A percentile compares a stretch with the other conserved stretches of the same genome.
Conservation (phyloP, 2,329 filamentous ascomycete genomes). For the Hypoxylon sp. region DNA sequence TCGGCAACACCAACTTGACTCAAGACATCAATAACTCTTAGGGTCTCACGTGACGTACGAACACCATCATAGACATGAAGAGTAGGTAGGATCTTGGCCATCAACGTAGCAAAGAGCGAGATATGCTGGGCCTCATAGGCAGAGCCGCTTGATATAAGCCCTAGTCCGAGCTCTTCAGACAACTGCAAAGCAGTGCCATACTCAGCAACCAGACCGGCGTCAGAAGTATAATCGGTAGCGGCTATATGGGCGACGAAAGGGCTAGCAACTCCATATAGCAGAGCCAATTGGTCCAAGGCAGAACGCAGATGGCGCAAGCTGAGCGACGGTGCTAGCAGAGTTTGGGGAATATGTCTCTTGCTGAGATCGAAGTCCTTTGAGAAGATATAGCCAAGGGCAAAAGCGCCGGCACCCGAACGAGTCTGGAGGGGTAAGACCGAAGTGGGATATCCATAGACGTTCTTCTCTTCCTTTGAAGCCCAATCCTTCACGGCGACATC, state of each 20-base stretch:
- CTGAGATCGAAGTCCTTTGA: slow-evolving; percentile 94
- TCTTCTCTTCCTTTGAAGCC: slow-evolving; percentile 77
- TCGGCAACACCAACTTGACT: slow-evolving; percentile 78
- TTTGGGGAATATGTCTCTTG: slow-evolving; percentile 93
- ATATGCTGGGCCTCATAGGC: slow-evolving; percentile 96
- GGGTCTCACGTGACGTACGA: slow-evolving; percentile 84
- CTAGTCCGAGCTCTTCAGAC: slow-evolving; percentile 91
- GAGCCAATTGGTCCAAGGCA: slow-evolving; percentile 90
- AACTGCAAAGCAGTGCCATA: slow-evolving; percentile 85
- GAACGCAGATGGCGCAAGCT: slow-evolving; percentile 84
- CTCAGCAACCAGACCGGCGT: slow-evolving; percentile 83
- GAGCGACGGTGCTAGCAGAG: slow-evolving; percentile 87
- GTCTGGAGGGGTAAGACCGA: slow-evolving; percentile 87
- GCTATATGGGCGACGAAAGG: slow-evolving; percentile 94
- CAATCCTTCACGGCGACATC: slow-evolving; percentile 87
- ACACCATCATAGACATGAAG: slow-evolving; percentile 92
- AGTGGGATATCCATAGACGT: slow-evolving; percentile 86
- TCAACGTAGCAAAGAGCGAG: slow-evolving; percentile 86
- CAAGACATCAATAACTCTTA: slow-evolving; percentile 85
- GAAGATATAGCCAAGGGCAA: slow-evolving; percentile 97
- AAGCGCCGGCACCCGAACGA: slow-evolving; percentile 87
- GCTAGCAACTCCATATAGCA: slow-evolving; percentile 92
- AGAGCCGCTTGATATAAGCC: slow-evolving; percentile 86
- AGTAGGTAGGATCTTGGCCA: slow-evolving; percentile 84
- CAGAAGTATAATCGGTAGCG: slow-evolving; percentile 84